Base-by-base conservation (phyloP, 208 protist species). In the Leptomonas pyrrhocoris region DNA sequence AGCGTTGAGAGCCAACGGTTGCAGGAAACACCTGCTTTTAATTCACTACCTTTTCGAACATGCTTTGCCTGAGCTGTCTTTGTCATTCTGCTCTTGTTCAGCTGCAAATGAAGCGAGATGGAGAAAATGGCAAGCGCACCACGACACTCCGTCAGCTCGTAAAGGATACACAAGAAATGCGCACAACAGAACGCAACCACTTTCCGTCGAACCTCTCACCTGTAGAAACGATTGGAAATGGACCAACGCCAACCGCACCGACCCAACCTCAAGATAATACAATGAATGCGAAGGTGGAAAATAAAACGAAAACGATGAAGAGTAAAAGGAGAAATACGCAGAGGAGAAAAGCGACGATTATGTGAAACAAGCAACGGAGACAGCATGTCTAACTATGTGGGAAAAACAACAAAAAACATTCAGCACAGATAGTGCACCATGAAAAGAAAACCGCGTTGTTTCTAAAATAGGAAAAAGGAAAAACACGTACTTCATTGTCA, bases 181-280 rank as follows among this genome's bases (percentile, higher is more conserved):
- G 21, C 49, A 54, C 49, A 13, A 13, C 49, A 50, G 23, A 51
- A 67, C 50, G 23, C 36, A 45, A 57, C 46, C 3, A 30, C 49
- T 15, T 54, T 3, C 21, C n/a, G n/a, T n/a, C n/a, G n/a, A n/a
- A n/a, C n/a, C n/a, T n/a, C 49, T 54, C 49, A 28, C 5, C 49
- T n/a, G n/a, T n/a, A 54, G 21, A n/a, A 3, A 15, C 49, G 21
- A n/a, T 15, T 6, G 2, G 49, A 30, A 21, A 11, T 54, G 21
- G 9, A 23, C 34, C 55, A 7, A 2, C n/a, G n/a, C 55, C 55
- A 46, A 60, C 48, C 57, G 21, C 57, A 34, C 49, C 57, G 48
- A 62, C 57, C 11, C 57, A 34, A 38, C 57, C 36, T 34, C 7
- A 34, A 34, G 4, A 34, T 62, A 38, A 48, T 2, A 3, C 11